Base-by-base conservation (phyloP, 257 asterid species). In the Cinchona pubescens region DNA sequence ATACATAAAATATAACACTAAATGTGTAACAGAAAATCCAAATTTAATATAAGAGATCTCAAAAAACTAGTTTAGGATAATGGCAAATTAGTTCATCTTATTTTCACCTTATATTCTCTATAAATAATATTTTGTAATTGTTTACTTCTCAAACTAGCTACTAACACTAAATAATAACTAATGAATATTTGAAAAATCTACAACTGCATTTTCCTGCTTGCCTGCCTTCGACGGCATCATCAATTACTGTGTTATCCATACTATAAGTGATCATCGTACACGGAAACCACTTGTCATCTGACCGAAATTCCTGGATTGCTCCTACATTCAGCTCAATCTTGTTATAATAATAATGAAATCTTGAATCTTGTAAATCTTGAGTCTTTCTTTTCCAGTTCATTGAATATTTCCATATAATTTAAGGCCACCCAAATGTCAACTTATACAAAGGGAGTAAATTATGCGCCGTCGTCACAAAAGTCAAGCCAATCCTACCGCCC, bases 391-490 rank as follows among this genome's bases (percentile, higher is more conserved):
- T 16, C 7, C 45, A 34, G 29, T 63, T 63, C 19, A 7, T 63
- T 21, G 29, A 21, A 35, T 37, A 3, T 19, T 37, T 37, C 27
- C 7, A 13, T 62, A 13, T 32, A 27, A 32, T 15, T 53, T 19
- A 1, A 64, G 8, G 27, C 38, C 21, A 14, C n/a, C n/a, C n/a
- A n/a, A n/a, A n/a, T n/a, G n/a, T n/a, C n/a, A n/a, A n/a, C n/a
- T n/a, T 25, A 7, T 23, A 4, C 21, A 7, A 27, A 16, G 13
- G 7, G 40, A 59, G 25, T 48, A 6, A 65, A 75, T 2, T 4
- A 75, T 29, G n/a, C 63, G 71, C 37, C 62, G 71, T 7, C 71
- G 60, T 9, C 38, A 0, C 27, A 60, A 75, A 73, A 63, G 72
- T 35, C 65, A 13, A 49, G 53, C 72, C 55, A 25, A 34, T 49